Evolutionary conservation across 148 eudicot species (phyloP), one percentile per base, ranked within the genome.

Genomic region (Linanthus parryae): DNA sequence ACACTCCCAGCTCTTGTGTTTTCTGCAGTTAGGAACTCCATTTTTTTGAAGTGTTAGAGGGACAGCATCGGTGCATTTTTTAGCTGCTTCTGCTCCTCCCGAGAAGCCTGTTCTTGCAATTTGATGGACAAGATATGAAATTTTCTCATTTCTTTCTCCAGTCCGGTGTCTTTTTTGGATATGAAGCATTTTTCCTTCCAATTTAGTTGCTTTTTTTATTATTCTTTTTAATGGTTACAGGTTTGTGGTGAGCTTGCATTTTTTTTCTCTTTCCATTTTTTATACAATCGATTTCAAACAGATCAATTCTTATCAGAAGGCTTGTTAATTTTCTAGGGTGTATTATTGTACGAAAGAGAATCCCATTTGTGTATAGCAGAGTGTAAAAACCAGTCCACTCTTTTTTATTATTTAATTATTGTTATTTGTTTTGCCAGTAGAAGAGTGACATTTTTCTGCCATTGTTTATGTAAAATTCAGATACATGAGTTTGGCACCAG

Each of bases 31-130:
- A 42, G 44, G 56, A 42, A 48, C 41, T 52, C 56, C 8, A 38
- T 34, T 37, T 30, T 59, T 43, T 31, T 28, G 39, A 18, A 57
- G 30, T 58, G 62, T 71, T 58, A 40, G 52, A 64, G 85, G 79
- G 80, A 77, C 73, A 67, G 72, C 78, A 57, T 67, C 77, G 67
- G 77, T 71, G 72, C 72, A 69, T 75, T 78, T 29, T 78, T 79
- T 71, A 77, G 77, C 95, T 83, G 92, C 80, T 85, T 63, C 80
- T 90, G 85, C 67, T 82, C 85, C 67, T 82, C 85, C 78, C 62
- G 20, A 56, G 64, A 63, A 70, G 79, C 75, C 52, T 66, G 28
- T 43, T 63, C 25, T 67, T 68, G 35, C 8, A 40, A 40, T 12
- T 64, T 49, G 63, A 53, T 59, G 59, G 40, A 68, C 66, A 43